Evolutionary conservation across 73 alveolate species (phyloP).

Genomic region (Paramecium bursaria): DNA sequence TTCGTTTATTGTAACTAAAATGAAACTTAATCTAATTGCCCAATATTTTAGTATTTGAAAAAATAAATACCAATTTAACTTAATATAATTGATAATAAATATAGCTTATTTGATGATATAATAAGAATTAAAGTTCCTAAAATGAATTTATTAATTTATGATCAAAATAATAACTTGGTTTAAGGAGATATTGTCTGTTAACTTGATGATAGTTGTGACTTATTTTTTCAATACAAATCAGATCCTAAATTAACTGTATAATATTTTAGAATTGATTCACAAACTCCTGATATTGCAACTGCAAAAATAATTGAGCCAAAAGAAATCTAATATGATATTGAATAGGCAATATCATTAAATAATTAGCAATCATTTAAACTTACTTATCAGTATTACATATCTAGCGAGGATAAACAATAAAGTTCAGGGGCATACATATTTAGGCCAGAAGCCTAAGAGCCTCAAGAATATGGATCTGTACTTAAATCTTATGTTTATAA

Average conservation of each 20-base stretch:
- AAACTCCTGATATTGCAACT: constrained; percentile 16
- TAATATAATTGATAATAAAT: constrained; percentile 49
- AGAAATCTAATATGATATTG: neutral
- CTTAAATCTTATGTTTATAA: neutral
- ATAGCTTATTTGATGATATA: neutral
- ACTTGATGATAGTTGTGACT: constrained; percentile 56
- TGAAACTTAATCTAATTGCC: constrained; percentile 17
- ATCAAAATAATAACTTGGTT: constrained; percentile 30
- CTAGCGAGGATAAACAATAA: constrained; percentile 51
- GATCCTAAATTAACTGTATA: constrained; percentile 35
- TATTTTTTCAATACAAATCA: constrained; percentile 27
- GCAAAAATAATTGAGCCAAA: neutral
- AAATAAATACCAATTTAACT: constrained; percentile 35
- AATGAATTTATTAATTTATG: constrained; percentile 30
- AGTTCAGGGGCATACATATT: constrained; percentile 85
- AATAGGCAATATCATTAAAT: neutral
- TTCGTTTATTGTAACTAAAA: constrained; percentile 61
- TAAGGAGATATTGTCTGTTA: constrained; percentile 65
- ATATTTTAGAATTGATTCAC: constrained; percentile 17
- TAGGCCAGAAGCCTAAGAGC: constrained; percentile 74
- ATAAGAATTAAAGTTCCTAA: constrained; percentile 63
- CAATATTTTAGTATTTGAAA: constrained; percentile 42
- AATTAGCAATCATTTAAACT: constrained; percentile 11
- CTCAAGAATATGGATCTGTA: constrained; percentile 32
- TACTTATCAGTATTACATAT: constrained; percentile 2